Evolutionary conservation across 208 protist species (phyloP).

Genomic region (Leptomonas pyrrhocoris): DNA sequence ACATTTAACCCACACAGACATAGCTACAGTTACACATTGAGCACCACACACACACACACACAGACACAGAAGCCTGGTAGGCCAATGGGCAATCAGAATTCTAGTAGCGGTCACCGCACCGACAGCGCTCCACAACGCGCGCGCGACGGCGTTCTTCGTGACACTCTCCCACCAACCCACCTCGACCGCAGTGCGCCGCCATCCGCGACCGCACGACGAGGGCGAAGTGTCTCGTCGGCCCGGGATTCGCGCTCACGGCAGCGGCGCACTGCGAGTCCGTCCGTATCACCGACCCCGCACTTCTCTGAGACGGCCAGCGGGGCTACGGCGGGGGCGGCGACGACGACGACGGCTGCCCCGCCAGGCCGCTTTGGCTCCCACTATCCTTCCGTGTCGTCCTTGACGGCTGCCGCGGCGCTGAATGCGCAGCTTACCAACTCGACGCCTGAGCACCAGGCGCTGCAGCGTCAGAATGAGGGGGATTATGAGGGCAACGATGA

Average conservation of each 20-base stretch:
- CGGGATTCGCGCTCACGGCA: not conserved
- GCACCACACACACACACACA: not conserved
- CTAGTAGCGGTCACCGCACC: not conserved
- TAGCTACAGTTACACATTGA: too few species aligned
- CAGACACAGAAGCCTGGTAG: not conserved
- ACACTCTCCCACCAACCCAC: not conserved
- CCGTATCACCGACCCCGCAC: not conserved
- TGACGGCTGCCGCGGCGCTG: not conserved
- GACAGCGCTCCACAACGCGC: not conserved
- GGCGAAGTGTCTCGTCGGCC: not conserved
- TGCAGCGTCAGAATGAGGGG: not conserved
- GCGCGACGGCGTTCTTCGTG: not conserved
- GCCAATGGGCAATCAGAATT: constrained; percentile 7
- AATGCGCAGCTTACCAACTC: not conserved
- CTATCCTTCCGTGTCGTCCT: not conserved
- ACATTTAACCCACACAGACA: not conserved
- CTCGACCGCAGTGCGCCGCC: not conserved
- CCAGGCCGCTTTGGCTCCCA: constrained; percentile 1
- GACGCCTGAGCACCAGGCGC: not conserved
- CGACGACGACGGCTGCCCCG: not conserved
- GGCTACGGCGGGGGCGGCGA: not conserved
- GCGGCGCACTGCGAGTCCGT: not conserved
- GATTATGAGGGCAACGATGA: constrained; percentile 2
- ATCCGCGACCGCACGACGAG: not conserved
- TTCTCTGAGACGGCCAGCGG: constrained; percentile 13